Conservation (phyloP, 192 early-diverging fungal genomes). For the Lobulomyces angularis region DNA sequence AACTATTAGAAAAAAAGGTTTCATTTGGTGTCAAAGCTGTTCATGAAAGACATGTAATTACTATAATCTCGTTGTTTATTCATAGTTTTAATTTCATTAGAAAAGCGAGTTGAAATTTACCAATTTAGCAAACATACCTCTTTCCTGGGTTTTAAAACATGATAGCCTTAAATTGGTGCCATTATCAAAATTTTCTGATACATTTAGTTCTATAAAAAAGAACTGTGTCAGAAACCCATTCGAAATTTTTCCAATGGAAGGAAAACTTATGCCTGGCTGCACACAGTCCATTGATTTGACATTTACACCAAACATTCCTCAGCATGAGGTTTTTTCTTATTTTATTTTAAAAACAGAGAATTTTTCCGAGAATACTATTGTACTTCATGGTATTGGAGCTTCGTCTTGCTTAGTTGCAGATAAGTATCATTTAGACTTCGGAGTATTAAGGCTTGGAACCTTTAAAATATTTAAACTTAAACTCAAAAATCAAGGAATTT, state of each 20-base stretch:
- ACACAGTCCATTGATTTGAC: slow-evolving; percentile 33
- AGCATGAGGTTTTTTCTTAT: slow-evolving; percentile 26
- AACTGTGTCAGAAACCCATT: neutral
- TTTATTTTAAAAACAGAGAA: slow-evolving; percentile 29
- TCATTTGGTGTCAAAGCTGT: slow-evolving; percentile 39
- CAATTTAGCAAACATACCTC: slow-evolving; percentile 26
- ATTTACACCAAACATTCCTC: slow-evolving; percentile 32
- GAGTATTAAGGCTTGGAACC: slow-evolving; percentile 35
- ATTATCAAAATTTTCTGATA: slow-evolving; percentile 20
- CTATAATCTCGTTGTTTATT: slow-evolving; percentile 4
- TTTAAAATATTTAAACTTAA: slow-evolving; percentile 11
- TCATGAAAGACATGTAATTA: slow-evolving; percentile 27
- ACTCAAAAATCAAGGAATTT: slow-evolving; percentile 32
- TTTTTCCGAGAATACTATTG: slow-evolving; percentile 25
- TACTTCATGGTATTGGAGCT: slow-evolving; percentile 35
- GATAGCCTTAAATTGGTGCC: slow-evolving; percentile 12
- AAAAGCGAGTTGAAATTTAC: slow-evolving; percentile 26
- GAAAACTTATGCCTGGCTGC: slow-evolving; percentile 24
- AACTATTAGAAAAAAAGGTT: slow-evolving; percentile 29
- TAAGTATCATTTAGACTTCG: slow-evolving; percentile 23
- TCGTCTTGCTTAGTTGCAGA: slow-evolving; percentile 20
- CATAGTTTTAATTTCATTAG: slow-evolving; percentile 11
- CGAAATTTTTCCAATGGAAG: slow-evolving; percentile 26
- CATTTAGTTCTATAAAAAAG: slow-evolving; percentile 17
- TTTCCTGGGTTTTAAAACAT: slow-evolving; percentile 26